phyloP scores from a whole-genome alignment of 139 green algal genomes.

The Micractinium sp. region DNA sequence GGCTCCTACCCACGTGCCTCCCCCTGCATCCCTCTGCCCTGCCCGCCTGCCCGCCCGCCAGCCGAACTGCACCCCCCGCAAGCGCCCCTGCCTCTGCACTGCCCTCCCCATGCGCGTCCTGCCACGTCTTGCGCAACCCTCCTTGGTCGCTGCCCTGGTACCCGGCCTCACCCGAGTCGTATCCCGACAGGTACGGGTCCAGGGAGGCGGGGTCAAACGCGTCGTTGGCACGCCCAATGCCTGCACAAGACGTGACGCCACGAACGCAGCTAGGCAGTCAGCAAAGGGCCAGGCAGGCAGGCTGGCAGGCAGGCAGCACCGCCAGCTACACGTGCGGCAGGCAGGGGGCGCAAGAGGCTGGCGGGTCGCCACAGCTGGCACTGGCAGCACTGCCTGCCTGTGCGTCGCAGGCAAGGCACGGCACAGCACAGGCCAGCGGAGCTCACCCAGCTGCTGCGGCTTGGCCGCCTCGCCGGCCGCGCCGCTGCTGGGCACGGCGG shows the following conservation, averaged over 20 bases:
- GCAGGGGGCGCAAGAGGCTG: background rate
- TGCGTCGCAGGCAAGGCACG: no score
- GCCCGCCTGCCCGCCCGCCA: no score
- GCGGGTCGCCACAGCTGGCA: no score
- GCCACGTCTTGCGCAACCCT: no score
- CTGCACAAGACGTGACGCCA: background rate
- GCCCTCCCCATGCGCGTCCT: no score
- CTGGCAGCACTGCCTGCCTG: no score
- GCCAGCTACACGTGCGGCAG: background rate
- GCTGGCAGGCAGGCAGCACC: background rate
- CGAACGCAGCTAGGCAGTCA: no score
- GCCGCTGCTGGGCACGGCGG: background rate
- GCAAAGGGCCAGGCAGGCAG: background rate
- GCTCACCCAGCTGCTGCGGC: slow-evolving; percentile 24
- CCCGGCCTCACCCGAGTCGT: slow-evolving; percentile 25
- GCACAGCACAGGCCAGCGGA: no score
- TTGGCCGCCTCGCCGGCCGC: background rate
- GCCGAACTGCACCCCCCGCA: background rate
- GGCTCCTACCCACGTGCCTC: background rate
- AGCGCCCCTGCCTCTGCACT: no score
- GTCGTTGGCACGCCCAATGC: slow-evolving; percentile 2
- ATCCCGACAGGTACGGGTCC: slow-evolving; percentile 28
- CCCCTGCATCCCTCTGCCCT: background rate
- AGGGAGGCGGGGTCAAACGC: slow-evolving; percentile 29
- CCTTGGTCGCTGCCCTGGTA: no score